Evolutionary conservation across 495 filamentous ascomycete genomes (phyloP), one percentile per base, ranked within the genome.

Genomic region (Schizothecium vesticola): DNA sequence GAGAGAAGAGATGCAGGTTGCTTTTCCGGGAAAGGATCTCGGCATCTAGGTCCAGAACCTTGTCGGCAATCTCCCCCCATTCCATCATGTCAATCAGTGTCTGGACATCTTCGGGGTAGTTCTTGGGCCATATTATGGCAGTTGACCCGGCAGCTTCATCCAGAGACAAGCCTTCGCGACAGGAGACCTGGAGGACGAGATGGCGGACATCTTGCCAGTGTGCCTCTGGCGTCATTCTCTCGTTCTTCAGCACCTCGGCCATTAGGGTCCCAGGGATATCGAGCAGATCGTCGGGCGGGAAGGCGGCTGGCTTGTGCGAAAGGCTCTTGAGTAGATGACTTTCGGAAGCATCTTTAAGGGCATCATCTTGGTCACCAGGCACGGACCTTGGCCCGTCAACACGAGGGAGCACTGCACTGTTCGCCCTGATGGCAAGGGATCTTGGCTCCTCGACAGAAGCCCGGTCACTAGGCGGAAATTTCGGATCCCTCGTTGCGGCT

Each of bases 181-280:
- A 11, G 3, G 0, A 81, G 3, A 89, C 75, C 0, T 82, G 81
- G 19, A 97, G 80, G 1, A 75, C 77, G n/a, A 97, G 78, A 62
- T 88, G 86, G 3, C 95, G 89, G 31, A 98, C 95, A 81, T 98
- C 96, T 77, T 99, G 95, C 90, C 92, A 97, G 77, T 99, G 95
- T 8, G 76, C 80, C 8, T 70, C 57, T 2, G 93, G 87, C 0
- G 95, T 98, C 1, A 96, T 73, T 29, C 94, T 86, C n/a, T 78
- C 76, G 74, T 97, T 96, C 24, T 80, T 66, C 0, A 78, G 9
- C 1, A 93, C 22, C 0, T 64, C 74, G 10, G 80, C 83, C 0
- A 74, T 72, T 26, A 83, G 72, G 3, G 82, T 78, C 24, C 80
- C 78, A 1, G 86, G 85, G 25, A 92, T 82, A 0, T 88, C 87